phyloP scores from a whole-genome alignment of 2,329 filamentous ascomycete species.

The Alternaria alternata region DNA sequence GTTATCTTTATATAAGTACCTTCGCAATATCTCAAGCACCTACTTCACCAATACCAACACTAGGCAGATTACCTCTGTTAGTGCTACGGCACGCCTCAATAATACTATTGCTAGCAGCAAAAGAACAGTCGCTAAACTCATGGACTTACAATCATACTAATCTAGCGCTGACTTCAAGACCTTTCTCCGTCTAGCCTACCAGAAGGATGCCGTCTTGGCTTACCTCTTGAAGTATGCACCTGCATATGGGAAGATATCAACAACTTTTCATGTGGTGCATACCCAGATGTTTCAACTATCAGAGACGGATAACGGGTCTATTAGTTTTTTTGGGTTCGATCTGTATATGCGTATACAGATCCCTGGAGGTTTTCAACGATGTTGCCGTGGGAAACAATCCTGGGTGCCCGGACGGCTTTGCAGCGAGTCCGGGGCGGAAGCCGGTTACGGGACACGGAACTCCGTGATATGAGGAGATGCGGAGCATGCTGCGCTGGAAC shows the following conservation, averaged over 20 bases:
- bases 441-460: slow-evolving; percentile 35
- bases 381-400: slow-evolving; percentile 41
- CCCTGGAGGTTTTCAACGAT: slow-evolving; percentile 53
- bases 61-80: slow-evolving; percentile 62
- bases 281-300: slow-evolving; percentile 68
- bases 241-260: slow-evolving; percentile 18
- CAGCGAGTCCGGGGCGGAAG: slow-evolving; percentile 38
- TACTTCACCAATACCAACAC: not conserved
- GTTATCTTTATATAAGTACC: slow-evolving; percentile 66
- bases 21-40: not conserved
- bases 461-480: slow-evolving; percentile 27
- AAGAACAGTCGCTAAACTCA: slow-evolving; percentile 42
- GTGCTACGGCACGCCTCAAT: slow-evolving; percentile 57
- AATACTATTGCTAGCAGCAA: slow-evolving; percentile 55
- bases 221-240: slow-evolving; percentile 18
- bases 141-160: slow-evolving; percentile 10
- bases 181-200: slow-evolving; percentile 58
- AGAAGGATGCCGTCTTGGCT: slow-evolving; percentile 38
- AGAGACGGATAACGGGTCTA: slow-evolving; percentile 53
- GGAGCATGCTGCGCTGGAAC: not conserved
- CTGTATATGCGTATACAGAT: slow-evolving; percentile 9
- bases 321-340: slow-evolving; percentile 68
- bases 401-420: slow-evolving; percentile 45
- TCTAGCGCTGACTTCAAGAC: slow-evolving; percentile 55
- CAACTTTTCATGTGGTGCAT: slow-evolving; percentile 58